Base-by-base conservation (phyloP, 257 asterid species). In the Primulina huaijiensis region DNA sequence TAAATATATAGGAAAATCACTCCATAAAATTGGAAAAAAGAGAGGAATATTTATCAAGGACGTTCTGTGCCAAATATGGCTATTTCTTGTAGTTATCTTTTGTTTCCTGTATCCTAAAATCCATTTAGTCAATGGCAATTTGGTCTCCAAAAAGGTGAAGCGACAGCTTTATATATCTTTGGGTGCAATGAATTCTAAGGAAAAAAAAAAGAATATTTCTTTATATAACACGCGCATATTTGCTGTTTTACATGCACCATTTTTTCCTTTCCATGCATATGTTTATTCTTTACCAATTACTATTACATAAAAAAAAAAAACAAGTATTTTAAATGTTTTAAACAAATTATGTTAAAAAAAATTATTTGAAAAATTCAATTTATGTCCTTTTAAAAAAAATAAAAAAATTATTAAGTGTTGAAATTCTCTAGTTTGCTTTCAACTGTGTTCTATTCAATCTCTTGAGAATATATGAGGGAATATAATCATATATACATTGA, bases 101-200 rank as follows among this genome's bases (percentile, higher is more conserved):
- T 3, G 3, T 23, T 35, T 19, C 58, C 7, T 43, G 64, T 43
- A 64, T 52, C 62, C 34, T 30, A 40, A 61, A 25, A 50, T 60
- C 67, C 19, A 53, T 60, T 64, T 64, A 64, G 66, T 71, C 77
- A 67, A 71, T 38, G 67, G 21, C 58, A 52, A 56, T 58, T 37
- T 52, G 53, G 43, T 27, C 6, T 68, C 64, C 55, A 5, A 8
- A 29, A 64, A 46, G 60, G 60, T 35, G 62, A 5, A 2, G 70
- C 38, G n/a, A 50, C 14, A 23, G 29, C 43, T 35, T 43, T 63
- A n/a, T n/a, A n/a, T n/a, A 64, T 12, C 34, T 72, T 23, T 43
- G 34, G 37, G 56, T 64, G 69, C 34, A 38, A 12, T 11, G 34
- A 65, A 65, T 14, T 43, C 50, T 52, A 0, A 12, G 53, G 0